phyloP scores from a whole-genome alignment of 1,139 yeast genomes.

The Yamadazyma triangularis region DNA sequence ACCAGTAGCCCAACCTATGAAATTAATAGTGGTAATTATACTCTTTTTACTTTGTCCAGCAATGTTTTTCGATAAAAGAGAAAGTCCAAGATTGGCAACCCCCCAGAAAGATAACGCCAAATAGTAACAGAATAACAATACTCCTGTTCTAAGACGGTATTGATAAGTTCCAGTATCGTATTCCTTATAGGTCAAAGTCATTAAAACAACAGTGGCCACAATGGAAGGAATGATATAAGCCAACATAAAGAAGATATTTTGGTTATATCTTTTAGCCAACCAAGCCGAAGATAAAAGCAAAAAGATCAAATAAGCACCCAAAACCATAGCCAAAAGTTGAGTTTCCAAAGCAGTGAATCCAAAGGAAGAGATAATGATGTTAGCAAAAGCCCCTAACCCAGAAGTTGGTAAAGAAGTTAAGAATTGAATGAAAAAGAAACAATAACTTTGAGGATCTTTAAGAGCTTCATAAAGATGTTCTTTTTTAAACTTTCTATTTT shows the following conservation, averaged over 20 bases:
- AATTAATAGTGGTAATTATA: constrained; percentile 21
- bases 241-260: constrained; percentile 18
- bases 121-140: constrained; percentile 22
- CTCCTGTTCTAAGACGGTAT: constrained; percentile 12
- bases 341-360: constrained; percentile 30
- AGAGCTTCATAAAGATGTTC: constrained; percentile 26
- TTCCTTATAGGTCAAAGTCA: constrained; percentile 21
- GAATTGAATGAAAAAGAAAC: constrained; percentile 31
- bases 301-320: constrained; percentile 32
- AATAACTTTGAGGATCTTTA: constrained; percentile 35
- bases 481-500: constrained; percentile 21
- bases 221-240: constrained; percentile 29
- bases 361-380: constrained; percentile 33
- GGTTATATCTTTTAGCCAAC: constrained; percentile 21
- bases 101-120: constrained; percentile 28
- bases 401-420: constrained; percentile 37
- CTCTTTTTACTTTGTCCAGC: constrained; percentile 27
- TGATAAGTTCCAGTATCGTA: constrained; percentile 16
- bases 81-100: constrained; percentile 25
- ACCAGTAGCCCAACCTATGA: constrained; percentile 26
- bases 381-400: constrained; percentile 37
- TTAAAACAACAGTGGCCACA: constrained; percentile 33
- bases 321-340: constrained; percentile 36
- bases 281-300: constrained; percentile 29
- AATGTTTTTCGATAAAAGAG: constrained; percentile 21